A percentile compares a stretch with the other conserved stretches of the same genome.
Evolutionary conservation across 2,329 filamentous ascomycete species (phyloP).

Genomic region (Rhinocladiella similis): DNA sequence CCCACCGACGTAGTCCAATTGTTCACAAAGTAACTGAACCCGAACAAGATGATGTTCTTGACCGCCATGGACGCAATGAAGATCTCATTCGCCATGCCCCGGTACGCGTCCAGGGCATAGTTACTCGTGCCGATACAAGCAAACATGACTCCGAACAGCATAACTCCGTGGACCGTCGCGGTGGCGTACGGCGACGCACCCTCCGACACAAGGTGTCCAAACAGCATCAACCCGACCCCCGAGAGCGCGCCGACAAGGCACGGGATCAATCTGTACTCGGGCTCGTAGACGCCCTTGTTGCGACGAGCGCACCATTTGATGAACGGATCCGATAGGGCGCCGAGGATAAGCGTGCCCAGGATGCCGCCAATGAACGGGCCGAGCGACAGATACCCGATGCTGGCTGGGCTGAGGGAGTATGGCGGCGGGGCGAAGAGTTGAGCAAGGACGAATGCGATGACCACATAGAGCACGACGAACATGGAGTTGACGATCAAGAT

Average conservation of each 20-base stretch:
- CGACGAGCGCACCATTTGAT: constrained; percentile 41
- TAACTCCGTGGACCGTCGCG: constrained; percentile 18
- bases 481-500: constrained; percentile 31
- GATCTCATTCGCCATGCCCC: constrained; percentile 43
- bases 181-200: constrained; percentile 4
- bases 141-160: constrained; percentile 31
- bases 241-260: constrained; percentile 40
- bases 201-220: constrained; percentile 26
- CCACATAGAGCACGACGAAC: constrained; percentile 26
- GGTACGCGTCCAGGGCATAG: constrained; percentile 52
- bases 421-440: constrained; percentile 34
- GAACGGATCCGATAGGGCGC: constrained; percentile 33
- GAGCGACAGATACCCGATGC: constrained; percentile 29
- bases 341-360: constrained; percentile 40
- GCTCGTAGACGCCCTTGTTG: constrained; percentile 43
- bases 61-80: constrained; percentile 47
- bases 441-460: constrained; percentile 31
- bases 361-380: constrained; percentile 18
- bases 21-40: constrained; percentile 32
- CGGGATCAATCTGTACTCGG: constrained; percentile 45
- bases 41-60: constrained; percentile 48
- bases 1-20: constrained; percentile 16
- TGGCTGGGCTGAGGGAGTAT: constrained; percentile 32
- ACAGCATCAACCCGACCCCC: constrained; percentile 50
- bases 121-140: constrained; percentile 49